phyloP scores from a whole-genome alignment of 2,329 filamentous ascomycete genomes.

The Diplodia seriata region DNA sequence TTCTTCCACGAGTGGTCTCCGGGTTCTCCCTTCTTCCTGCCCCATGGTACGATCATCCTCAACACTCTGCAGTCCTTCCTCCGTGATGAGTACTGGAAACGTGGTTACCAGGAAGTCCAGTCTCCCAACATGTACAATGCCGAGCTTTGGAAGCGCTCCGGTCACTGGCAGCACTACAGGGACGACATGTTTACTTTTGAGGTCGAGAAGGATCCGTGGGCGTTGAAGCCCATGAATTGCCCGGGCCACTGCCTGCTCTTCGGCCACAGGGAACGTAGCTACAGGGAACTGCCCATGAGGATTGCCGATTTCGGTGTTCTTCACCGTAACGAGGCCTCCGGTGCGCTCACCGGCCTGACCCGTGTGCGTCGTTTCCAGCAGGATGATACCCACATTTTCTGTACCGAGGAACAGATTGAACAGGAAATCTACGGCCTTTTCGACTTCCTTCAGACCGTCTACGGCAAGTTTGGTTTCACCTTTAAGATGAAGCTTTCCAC shows the following conservation, averaged over 20 bases:
- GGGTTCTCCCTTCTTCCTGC: conserved; percentile 89
- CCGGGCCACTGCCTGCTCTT: conserved; percentile 93
- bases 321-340: conserved; percentile 94
- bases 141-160: conserved; percentile 90
- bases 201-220: conserved; percentile 83
- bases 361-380: conserved; percentile 94
- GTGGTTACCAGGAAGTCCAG: conserved; percentile 93
- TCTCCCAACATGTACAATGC: conserved; percentile 97
- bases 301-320: conserved; percentile 96
- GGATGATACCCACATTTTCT: conserved; percentile 95
- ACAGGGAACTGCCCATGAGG: conserved; percentile 87
- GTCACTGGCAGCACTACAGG: conserved; percentile 80
- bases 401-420: conserved; percentile 77
- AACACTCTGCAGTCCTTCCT: conserved; percentile 85
- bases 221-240: conserved; percentile 97
- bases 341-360: conserved; percentile 87
- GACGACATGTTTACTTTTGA: conserved; percentile 95
- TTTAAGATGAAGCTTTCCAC: conserved; percentile 97
- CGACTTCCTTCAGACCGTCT: conserved; percentile 82
- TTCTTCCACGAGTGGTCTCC: conserved; percentile 96
- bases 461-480: conserved; percentile 82
- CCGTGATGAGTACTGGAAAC: conserved; percentile 86
- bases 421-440: conserved; percentile 83
- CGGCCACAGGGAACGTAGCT: conserved; percentile 80
- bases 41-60: conserved; percentile 91